Evolutionary conservation across 1,284 basidiomycete genomes (phyloP), one percentile per base, ranked within the genome.

Genomic region (Coniferiporia sulphurascens): DNA sequence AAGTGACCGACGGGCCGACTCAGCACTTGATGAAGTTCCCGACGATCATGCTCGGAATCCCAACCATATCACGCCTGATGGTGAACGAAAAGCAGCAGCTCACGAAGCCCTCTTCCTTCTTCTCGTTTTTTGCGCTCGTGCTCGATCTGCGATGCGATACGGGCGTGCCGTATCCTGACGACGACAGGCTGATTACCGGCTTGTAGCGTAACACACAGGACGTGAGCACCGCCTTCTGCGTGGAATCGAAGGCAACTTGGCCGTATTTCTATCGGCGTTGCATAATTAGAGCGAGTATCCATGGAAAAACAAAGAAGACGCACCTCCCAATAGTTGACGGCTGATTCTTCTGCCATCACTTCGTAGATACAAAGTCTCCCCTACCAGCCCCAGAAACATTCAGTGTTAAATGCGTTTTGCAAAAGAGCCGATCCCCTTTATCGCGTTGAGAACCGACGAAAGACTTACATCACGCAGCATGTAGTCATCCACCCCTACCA

Each of bases 321-420:
- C 66, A 91, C 93, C 89, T 96, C 93, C 92, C 93, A 98, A 70
- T 97, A 99, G 71, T 98, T 95, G 22, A 98, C 95, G 1, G 95
- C 94, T 4, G 89, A 91, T 71, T 98, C 95, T 71, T 96, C 92
- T 2, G 92, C 90, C 93, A 96, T 95, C 56, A 98, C 81, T 72
- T 99, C 96, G 74, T 98, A 98, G 58, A 99, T 98, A 67, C 95
- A 97, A 49, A 98, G 73, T 53, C 93, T 86, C 1, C 96, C 96
- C 78, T 91, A 22, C 8, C 59, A 3, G 62, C 22, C 56, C 27
- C 27, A 27, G 53, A 43, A 36, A 52, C n/a, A 35, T 38, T 13
- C 13, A 44, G 46, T 27, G 7, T 45, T 56, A 41, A 61, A n/a
- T n/a, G 19, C 44, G 15, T 46, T 9, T 21, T 65, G 50, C 69